Base-by-base conservation (phyloP, 1,139 yeast genomes). In the Lodderomyces beijingensis region DNA sequence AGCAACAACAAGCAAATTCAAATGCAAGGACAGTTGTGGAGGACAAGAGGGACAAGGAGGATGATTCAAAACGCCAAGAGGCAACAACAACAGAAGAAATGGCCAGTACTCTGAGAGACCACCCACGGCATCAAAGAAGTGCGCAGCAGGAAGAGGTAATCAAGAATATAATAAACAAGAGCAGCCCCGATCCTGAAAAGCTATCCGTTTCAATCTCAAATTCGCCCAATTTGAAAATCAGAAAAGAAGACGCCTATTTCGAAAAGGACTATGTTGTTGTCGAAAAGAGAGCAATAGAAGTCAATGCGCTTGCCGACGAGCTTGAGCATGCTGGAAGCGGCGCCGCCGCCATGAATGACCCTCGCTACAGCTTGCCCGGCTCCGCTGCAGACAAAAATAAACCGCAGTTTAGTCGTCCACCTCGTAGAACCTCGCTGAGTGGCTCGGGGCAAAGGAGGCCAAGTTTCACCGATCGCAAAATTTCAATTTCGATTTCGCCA, bases 291-390 rank as follows among this genome's bases (percentile, higher is more conserved):
- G 87, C 93, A 0, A 96, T 91, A 4, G 97, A 91, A 55, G 95
- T 91, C 8, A 91, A 91, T 59, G 93, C 95, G 1, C 66, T 91
- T 36, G 97, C 97, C 7, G 97, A 91, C 56, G 95, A 88, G 52
- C 64, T 89, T 35, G 91, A 85, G 2, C 71, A 72, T 42, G 79
- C 82, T 2, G 84, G 85, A 1, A 62, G 74, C 34, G 77, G 79
- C 1, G 75, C 70, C 3, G 67, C 63, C 16, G 80, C 77, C 0
- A 67, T 71, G 33, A 50, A 51, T 29, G 44, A 43, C 13, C 30
- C 44, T 6, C 31, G 47, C 9, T 34, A 35, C 20, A 28, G 33
- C 16, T 40, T 36, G 40, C 39, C 43, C 13, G 44, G 41, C 12
- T 40, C 50, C 4, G 25, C 36, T 13, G 43, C 29, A 25, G 15